Percentiles rank a stretch among this genome's conserved stretches.
Evolutionary conservation across 208 protist species (phyloP).

Genomic region (Tritrichomonas foetus): DNA sequence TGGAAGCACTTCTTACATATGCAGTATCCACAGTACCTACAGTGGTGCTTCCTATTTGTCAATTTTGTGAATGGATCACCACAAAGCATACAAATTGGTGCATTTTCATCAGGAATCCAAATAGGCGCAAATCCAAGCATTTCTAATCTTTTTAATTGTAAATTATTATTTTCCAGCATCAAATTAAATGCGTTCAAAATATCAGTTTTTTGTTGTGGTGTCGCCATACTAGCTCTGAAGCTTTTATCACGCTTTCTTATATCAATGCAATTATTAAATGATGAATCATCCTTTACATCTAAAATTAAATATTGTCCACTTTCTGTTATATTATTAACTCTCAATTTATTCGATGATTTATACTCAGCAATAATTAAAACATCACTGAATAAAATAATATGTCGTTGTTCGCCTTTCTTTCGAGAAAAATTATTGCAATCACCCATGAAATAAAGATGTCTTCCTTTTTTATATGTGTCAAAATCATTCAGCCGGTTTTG

Average conservation of each 20-base stretch:
- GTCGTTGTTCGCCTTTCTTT: background rate
- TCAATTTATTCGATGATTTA: background rate
- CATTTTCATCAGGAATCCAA: conserved; percentile 25
- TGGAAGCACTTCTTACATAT: background rate
- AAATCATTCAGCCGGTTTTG: background rate
- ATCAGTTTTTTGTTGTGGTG: background rate
- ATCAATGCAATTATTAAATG: background rate
- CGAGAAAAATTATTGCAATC: background rate
- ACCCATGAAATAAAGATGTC: background rate
- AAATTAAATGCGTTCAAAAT: background rate
- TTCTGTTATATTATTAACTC: background rate
- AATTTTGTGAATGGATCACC: background rate
- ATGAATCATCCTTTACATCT: background rate
- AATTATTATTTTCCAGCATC: background rate
- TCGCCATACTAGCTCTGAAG: background rate
- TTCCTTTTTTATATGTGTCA: background rate
- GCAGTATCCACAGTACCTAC: background rate
- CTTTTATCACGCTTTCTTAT: background rate
- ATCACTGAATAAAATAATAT: background rate
- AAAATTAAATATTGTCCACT: background rate
- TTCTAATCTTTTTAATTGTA: background rate
- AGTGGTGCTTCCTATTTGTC: background rate
- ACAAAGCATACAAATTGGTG: background rate
- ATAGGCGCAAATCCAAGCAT: background rate
- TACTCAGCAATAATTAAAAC: background rate